These are phyloP conservation scores for Tillandsia leiboldiana DNA, from an alignment of 176 grass and related monocot genomes.

Conservation along the genomic window DNA sequence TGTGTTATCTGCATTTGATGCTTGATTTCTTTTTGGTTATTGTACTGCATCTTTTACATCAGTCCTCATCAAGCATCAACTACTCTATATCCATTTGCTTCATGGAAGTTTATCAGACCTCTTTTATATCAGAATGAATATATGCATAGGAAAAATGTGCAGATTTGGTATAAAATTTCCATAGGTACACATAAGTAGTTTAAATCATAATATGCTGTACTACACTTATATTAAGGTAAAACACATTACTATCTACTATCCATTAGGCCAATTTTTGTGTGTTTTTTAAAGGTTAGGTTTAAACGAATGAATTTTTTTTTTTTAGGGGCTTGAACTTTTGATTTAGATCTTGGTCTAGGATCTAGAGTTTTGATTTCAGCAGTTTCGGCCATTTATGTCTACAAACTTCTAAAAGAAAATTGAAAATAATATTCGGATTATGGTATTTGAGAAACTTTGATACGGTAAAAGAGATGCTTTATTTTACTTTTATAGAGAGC, in stretches of 20 bases:
- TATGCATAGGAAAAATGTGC: not conserved
- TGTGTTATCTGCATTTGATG: not conserved
- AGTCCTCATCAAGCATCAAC: not conserved
- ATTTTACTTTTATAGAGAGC: no score
- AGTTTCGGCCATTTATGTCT: no score
- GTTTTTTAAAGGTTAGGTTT: no score
- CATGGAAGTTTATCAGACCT: not conserved
- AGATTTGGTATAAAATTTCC: not conserved
- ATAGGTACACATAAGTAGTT: not conserved
- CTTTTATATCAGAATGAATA: not conserved
- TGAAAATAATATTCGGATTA: no score
- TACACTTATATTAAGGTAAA: not conserved
- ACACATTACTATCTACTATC: not conserved
- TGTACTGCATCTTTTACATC: not conserved
- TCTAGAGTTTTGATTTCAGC: no score
- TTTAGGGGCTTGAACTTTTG: no score
- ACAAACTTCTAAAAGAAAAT: no score
- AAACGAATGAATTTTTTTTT: no score
- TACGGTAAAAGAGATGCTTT: no score
- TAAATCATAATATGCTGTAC: not conserved
- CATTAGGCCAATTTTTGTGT: not conserved
- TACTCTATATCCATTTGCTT: not conserved
- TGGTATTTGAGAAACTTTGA: no score
- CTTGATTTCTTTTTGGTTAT: not conserved
- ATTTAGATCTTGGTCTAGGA: no score